Evolutionary conservation across 2,329 filamentous ascomycete genomes (phyloP).

Genomic region (Aspergillus brunneoviolaceus): DNA sequence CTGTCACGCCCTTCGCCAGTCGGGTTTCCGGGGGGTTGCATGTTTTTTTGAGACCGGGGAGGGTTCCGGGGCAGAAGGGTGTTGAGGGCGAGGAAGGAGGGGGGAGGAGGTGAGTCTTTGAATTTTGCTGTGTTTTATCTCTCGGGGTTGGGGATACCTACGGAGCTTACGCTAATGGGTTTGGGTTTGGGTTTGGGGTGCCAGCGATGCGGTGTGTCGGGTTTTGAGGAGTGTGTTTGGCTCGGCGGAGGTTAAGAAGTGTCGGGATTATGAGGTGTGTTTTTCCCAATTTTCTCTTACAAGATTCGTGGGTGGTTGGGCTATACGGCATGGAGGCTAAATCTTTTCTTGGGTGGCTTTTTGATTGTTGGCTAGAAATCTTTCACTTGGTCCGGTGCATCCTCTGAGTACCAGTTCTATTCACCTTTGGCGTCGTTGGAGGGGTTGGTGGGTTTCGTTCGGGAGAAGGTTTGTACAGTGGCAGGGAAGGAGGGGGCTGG

Average conservation of each 20-base stretch:
- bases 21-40: conserved; percentile 78
- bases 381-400: conserved; percentile 62
- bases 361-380: conserved; percentile 45
- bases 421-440: conserved; percentile 60
- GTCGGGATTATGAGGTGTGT: conserved; percentile 51
- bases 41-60: conserved; percentile 65
- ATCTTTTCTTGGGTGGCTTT: not conserved
- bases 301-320: no score
- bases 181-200: not conserved
- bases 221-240: conserved; percentile 60
- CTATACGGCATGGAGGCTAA: not conserved
- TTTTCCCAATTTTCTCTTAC: not conserved
- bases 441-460: conserved; percentile 55
- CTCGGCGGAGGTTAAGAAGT: conserved; percentile 53
- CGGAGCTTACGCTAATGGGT: not conserved
- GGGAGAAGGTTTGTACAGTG: conserved; percentile 53
- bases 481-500: conserved; percentile 37
- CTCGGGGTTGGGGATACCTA: not conserved
- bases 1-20: conserved; percentile 70
- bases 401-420: conserved; percentile 71
- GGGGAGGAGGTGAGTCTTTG: not conserved
- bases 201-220: conserved; percentile 51
- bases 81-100: not conserved
- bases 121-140: conserved; percentile 5
- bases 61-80: not conserved